Conservation (phyloP, 1,284 basidiomycete genomes). For the Cutaneotrichosporon cavernicola region DNA sequence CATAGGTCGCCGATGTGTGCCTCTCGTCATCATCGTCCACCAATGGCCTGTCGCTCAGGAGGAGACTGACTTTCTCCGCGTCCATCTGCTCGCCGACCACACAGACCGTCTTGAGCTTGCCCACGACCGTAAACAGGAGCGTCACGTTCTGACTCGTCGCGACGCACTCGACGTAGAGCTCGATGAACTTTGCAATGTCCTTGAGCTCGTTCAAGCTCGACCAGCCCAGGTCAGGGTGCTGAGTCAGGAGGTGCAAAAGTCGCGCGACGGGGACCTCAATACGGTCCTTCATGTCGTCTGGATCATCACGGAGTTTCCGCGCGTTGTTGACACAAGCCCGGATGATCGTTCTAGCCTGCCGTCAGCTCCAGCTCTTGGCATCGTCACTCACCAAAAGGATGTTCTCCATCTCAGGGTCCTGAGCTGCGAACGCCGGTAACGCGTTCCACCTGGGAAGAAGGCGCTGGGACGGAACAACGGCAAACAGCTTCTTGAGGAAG, state of each 20-base stretch:
- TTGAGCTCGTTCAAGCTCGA: slow-evolving; percentile 61
- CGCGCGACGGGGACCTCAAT: slow-evolving; percentile 83
- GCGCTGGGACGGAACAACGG: slow-evolving; percentile 63
- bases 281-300: slow-evolving; percentile 61
- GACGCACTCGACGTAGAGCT: slow-evolving; percentile 79
- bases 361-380: background rate
- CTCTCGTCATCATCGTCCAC: slow-evolving; percentile 63
- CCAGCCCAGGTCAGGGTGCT: slow-evolving; percentile 65
- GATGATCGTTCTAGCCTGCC: slow-evolving; percentile 35
- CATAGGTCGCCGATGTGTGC: slow-evolving; percentile 16
- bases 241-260: slow-evolving; percentile 80
- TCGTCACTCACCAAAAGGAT: slow-evolving; percentile 31
- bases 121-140: slow-evolving; percentile 76
- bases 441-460: slow-evolving; percentile 74
- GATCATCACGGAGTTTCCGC: slow-evolving; percentile 45
- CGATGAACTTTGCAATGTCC: slow-evolving; percentile 80
- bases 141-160: slow-evolving; percentile 74
- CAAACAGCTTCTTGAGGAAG: slow-evolving; percentile 74
- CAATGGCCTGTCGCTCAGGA: slow-evolving; percentile 54
- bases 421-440: slow-evolving; percentile 80
- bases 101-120: slow-evolving; percentile 79
- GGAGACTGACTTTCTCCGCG: slow-evolving; percentile 19
- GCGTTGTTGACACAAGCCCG: slow-evolving; percentile 20
- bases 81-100: slow-evolving; percentile 45
- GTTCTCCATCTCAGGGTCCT: slow-evolving; percentile 86